These are phyloP conservation scores for Goniomonas avonlea DNA, from an alignment of 78 protist species.

Conservation along the genomic window DNA sequence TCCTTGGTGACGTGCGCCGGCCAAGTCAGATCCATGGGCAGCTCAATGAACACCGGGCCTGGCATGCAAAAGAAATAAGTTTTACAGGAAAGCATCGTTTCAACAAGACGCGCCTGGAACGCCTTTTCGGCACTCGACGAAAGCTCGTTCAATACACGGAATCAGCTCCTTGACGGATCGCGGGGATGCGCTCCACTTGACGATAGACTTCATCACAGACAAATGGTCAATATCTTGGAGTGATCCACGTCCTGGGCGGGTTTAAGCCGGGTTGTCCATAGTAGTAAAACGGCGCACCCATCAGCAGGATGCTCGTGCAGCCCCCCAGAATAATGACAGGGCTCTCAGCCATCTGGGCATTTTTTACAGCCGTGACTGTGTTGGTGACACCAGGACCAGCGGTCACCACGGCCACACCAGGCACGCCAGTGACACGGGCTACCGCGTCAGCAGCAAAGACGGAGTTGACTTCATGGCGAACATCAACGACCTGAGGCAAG, in stretches of 20 bases:
- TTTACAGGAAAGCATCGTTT: no score
- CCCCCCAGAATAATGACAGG: slow-evolving; percentile 69
- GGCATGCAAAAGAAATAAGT: no score
- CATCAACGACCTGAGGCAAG: background rate
- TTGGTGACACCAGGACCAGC: slow-evolving; percentile 82
- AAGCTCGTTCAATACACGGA: no score
- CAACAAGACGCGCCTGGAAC: no score
- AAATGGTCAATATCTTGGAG: slow-evolving; percentile 77
- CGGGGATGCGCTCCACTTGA: background rate
- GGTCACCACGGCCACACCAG: slow-evolving; percentile 74
- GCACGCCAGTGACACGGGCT: slow-evolving; percentile 59
- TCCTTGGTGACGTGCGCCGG: no score
- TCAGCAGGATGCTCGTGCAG: slow-evolving; percentile 57
- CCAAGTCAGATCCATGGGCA: background rate
- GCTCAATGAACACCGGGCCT: background rate
- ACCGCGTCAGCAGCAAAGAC: slow-evolving; percentile 81
- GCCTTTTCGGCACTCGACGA: no score
- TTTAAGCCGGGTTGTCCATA: no score
- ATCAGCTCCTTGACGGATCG: background rate
- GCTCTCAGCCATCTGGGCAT: slow-evolving; percentile 73
- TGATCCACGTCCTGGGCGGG: slow-evolving; percentile 71
- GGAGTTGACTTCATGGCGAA: slow-evolving; percentile 49
- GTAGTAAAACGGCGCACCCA: no score
- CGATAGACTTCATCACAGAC: slow-evolving; percentile 45
- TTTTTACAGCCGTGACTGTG: slow-evolving; percentile 73